phyloP scores from a whole-genome alignment of 1,139 yeast genomes.

The Hansenula lynferdii region DNA sequence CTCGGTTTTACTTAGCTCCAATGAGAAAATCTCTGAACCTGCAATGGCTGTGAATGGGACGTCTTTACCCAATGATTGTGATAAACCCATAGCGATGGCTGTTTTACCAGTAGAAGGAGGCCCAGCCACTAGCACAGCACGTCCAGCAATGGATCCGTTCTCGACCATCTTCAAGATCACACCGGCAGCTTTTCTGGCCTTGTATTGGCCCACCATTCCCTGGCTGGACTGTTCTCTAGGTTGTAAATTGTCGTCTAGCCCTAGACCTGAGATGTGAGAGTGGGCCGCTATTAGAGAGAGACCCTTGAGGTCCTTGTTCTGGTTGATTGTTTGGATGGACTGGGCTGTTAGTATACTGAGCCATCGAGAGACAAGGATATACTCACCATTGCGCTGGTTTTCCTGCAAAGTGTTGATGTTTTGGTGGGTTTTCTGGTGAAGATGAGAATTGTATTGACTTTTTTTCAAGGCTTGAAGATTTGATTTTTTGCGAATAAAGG shows the following conservation, averaged over 20 bases:
- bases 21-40: conserved; percentile 88
- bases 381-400: conserved; percentile 7
- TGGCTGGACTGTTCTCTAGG: conserved; percentile 71
- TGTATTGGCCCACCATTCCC: conserved; percentile 97
- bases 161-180: conserved; percentile 89
- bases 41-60: conserved; percentile 96
- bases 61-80: conserved; percentile 83
- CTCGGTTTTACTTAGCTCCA: conserved; percentile 92
- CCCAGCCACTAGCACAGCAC: conserved; percentile 94
- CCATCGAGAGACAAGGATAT: background rate
- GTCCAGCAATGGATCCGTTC: conserved; percentile 92
- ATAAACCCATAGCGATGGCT: conserved; percentile 95
- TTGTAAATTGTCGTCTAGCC: conserved; percentile 84
- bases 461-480: background rate
- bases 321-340: conserved; percentile 41
- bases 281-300: conserved; percentile 89
- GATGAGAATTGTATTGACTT: background rate
- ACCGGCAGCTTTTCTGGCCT: conserved; percentile 96
- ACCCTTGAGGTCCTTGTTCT: conserved; percentile 45
- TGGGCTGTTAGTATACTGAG: conserved; percentile 8
- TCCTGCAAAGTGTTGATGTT: background rate
- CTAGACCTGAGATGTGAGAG: conserved; percentile 93
- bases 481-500: background rate
- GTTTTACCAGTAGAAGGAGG: conserved; percentile 99
- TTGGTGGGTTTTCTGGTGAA: background rate